A percentile compares a stretch with the other conserved stretches of the same genome.
These are phyloP conservation scores for Xerocomellus amylosporus DNA, from an alignment of 768 basidiomycete genomes.

Conservation along the genomic window DNA sequence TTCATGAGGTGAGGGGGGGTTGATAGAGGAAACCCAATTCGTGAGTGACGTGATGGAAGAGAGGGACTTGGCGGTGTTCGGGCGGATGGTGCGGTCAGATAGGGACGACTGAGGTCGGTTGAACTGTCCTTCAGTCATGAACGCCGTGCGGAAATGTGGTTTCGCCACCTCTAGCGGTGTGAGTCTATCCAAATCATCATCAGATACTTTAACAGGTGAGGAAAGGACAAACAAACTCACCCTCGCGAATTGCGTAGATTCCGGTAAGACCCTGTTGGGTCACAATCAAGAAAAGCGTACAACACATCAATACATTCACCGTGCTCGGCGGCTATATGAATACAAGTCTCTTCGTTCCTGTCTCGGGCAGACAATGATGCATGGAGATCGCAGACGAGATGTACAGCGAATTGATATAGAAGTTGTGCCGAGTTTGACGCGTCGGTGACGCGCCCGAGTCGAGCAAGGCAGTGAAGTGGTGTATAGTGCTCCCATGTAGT, in stretches of 20 bases:
- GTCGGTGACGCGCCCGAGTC: conserved; percentile 33
- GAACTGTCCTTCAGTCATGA: conserved; percentile 49
- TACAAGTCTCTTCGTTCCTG: conserved; percentile 68
- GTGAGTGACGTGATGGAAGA: conserved; percentile 50
- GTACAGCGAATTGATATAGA: conserved; percentile 58
- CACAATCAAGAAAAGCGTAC: conserved; percentile 62
- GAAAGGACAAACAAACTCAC: conserved; percentile 38
- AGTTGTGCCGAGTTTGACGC: conserved; percentile 35
- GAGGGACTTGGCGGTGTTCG: conserved; percentile 39
- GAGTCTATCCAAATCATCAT: conserved; percentile 29
- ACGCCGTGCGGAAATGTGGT: conserved; percentile 62
- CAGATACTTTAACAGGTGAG: neutral
- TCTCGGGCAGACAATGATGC: conserved; percentile 68
- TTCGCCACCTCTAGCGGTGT: conserved; percentile 67
- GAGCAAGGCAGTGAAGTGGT: conserved; percentile 65
- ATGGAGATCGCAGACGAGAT: conserved; percentile 66
- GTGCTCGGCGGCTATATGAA: conserved; percentile 76
- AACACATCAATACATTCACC: conserved; percentile 65
- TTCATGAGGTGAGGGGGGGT: conserved; percentile 14
- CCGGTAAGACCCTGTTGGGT: conserved; percentile 51
- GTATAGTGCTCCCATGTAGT: conserved; percentile 63
- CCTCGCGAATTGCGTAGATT: conserved; percentile 69
- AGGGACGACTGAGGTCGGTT: conserved; percentile 51
- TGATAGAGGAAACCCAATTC: conserved; percentile 26
- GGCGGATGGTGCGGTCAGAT: conserved; percentile 55